Conservation (phyloP, 2,329 filamentous ascomycete species). For the Trichoderma sp. region DNA sequence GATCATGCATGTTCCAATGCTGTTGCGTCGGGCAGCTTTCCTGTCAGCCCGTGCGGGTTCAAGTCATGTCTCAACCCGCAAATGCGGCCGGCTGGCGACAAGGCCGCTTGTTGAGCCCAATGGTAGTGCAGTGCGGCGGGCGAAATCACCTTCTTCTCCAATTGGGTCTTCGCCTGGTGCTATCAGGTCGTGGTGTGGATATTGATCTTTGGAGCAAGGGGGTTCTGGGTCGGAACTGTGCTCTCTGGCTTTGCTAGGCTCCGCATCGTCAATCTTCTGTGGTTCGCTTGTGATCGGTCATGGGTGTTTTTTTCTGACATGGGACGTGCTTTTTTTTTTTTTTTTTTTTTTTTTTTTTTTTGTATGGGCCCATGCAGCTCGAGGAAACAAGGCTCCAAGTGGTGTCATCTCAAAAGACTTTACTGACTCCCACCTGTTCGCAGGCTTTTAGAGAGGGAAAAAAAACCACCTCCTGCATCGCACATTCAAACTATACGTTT, state of each 20-base stretch:
- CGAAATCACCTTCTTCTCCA: conserved; percentile 33
- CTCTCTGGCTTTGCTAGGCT: conserved; percentile 26
- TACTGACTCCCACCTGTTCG: conserved; percentile 37
- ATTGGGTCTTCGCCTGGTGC: conserved; percentile 36
- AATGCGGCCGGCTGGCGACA: conserved; percentile 11
- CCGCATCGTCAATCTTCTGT: conserved; percentile 26
- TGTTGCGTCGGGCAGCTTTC: conserved; percentile 24
- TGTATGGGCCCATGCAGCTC: conserved; percentile 22
- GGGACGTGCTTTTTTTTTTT: conserved; percentile 20
- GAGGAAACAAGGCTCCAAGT: conserved; percentile 23
- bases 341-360: conserved; percentile 17
- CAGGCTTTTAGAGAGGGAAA: conserved; percentile 36
- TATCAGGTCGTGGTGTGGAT: conserved; percentile 28
- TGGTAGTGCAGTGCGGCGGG: conserved; percentile 36
- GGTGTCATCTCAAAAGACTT: conserved; percentile 34
- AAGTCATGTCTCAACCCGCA: conserved; percentile 31
- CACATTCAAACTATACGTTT: conserved; percentile 30
- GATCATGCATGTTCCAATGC: conserved; percentile 23
- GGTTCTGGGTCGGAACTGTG: conserved; percentile 32
- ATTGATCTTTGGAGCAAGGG: conserved; percentile 28
- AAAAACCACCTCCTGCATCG: conserved; percentile 38
- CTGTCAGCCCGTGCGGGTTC: conserved; percentile 19
- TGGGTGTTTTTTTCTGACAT: conserved; percentile 23
- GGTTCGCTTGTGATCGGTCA: conserved; percentile 25
- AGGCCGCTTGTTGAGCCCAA: conserved; percentile 31